A percentile compares a stretch with the other conserved stretches of the same genome.
Evolutionary conservation across 2,329 filamentous ascomycete species (phyloP).

Genomic region (Blastomyces percursus): DNA sequence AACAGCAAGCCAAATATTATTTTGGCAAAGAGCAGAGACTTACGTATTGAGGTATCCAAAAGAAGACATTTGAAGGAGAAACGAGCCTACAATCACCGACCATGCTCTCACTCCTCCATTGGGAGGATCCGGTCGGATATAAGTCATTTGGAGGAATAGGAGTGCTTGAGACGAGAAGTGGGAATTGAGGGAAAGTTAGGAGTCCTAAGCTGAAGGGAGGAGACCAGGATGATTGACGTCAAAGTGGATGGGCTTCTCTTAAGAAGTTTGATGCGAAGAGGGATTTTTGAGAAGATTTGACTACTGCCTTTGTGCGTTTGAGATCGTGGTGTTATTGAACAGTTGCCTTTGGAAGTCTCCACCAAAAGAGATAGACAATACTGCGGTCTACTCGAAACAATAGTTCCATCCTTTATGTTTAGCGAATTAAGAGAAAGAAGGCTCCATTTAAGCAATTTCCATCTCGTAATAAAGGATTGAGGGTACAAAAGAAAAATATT

Average conservation of each 20-base stretch:
- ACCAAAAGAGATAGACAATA: neutral
- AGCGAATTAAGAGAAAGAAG: neutral
- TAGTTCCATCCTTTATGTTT: neutral
- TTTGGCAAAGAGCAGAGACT: neutral
- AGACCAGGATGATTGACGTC: neutral
- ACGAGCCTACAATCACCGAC: neutral
- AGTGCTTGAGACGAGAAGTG: neutral
- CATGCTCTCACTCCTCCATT: conserved; percentile 2
- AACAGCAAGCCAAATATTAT: neutral
- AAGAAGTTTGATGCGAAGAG: neutral
- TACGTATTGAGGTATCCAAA: conserved; percentile 3
- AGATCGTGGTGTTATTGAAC: neutral
- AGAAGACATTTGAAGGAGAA: conserved; percentile 3
- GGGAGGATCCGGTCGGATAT: conserved; percentile 1
- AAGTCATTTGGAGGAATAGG: neutral
- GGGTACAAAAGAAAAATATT: neutral
- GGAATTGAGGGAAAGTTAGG: neutral
- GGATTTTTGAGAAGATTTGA: neutral
- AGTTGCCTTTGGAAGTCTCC: neutral
- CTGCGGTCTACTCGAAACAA: neutral
- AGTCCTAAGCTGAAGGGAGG: neutral
- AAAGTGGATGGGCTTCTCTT: neutral
- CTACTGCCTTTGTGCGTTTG: neutral
- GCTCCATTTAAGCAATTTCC: neutral
- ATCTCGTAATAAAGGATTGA: neutral